A percentile compares a stretch with the other conserved stretches of the same genome.
Conservation (phyloP, 1,284 basidiomycete genomes). For the Rhodotorula sp. region DNA sequence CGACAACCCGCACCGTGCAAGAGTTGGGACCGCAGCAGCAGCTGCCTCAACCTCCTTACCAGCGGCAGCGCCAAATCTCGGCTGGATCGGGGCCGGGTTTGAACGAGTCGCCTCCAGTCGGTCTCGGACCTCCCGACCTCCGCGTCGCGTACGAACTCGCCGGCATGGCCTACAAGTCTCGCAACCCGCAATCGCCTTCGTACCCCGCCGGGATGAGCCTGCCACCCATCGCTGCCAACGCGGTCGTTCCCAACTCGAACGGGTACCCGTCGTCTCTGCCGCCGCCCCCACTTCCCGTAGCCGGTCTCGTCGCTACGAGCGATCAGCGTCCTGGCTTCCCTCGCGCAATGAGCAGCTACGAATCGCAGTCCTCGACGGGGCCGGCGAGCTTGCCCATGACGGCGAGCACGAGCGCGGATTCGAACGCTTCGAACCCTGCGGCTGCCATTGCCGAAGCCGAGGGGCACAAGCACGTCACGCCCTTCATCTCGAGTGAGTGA, state of each 20-base stretch:
- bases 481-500: constrained; percentile 9
- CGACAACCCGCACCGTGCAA: too few relatives aligned
- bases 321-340: too few relatives aligned
- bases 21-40: neutral
- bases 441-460: neutral
- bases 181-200: neutral
- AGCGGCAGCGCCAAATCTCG: too few relatives aligned
- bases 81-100: too few relatives aligned
- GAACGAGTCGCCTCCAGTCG: neutral
- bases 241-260: too few relatives aligned
- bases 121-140: neutral
- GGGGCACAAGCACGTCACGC: neutral
- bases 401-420: neutral
- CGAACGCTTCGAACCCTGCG: neutral
- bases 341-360: too few relatives aligned
- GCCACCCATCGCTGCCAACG: too few relatives aligned
- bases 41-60: neutral
- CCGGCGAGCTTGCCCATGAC: neutral
- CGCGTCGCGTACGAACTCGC: constrained; percentile 5
- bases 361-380: neutral
- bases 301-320: too few relatives aligned
- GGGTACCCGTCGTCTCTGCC: too few relatives aligned
- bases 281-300: too few relatives aligned
- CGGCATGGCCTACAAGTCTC: neutral
- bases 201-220: neutral